These are phyloP conservation scores for Phytophthora sp. DNA, from an alignment of 352 stramenopile genomes.

Conservation along the genomic window DNA sequence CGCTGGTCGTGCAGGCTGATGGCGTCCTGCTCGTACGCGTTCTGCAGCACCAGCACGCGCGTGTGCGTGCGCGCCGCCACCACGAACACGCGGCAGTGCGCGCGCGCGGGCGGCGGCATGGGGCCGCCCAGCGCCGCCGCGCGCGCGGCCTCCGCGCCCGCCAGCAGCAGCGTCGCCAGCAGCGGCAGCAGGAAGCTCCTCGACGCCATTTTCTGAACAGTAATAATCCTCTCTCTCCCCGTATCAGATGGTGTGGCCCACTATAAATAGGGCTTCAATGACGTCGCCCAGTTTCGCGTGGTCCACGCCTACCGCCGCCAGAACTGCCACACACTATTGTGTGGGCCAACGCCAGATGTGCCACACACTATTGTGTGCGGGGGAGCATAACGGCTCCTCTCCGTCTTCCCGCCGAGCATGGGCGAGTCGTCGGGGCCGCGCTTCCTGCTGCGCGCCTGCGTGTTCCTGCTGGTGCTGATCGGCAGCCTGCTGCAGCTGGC, in stretches of 20 bases:
- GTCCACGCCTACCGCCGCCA: too few species aligned
- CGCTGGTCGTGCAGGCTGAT: constrained; percentile 58
- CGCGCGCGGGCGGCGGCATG: constrained; percentile 28
- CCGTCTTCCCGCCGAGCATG: constrained; percentile 30
- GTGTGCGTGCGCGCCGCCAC: constrained; percentile 39
- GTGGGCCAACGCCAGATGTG: constrained; percentile 1
- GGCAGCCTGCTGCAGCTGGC: constrained; percentile 69
- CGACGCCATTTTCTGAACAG: too few species aligned
- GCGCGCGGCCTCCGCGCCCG: not conserved
- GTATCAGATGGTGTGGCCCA: not conserved
- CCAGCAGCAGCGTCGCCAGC: constrained; percentile 15
- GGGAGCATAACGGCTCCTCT: constrained; percentile 25
- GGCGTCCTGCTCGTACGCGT: constrained; percentile 50
- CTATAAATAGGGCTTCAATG: not conserved
- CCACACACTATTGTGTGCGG: constrained; percentile 16
- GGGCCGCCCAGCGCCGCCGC: constrained; percentile 3
- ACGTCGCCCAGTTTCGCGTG: not conserved
- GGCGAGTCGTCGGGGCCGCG: constrained; percentile 53
- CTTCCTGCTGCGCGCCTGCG: constrained; percentile 71
- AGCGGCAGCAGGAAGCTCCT: constrained; percentile 20
- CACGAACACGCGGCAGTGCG: constrained; percentile 65
- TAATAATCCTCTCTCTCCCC: too few species aligned
- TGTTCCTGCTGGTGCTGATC: constrained; percentile 79
- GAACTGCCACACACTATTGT: too few species aligned
- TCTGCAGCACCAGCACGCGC: constrained; percentile 62